Conservation (phyloP, 2,329 filamentous ascomycete genomes). For the Penicillium sp. region DNA sequence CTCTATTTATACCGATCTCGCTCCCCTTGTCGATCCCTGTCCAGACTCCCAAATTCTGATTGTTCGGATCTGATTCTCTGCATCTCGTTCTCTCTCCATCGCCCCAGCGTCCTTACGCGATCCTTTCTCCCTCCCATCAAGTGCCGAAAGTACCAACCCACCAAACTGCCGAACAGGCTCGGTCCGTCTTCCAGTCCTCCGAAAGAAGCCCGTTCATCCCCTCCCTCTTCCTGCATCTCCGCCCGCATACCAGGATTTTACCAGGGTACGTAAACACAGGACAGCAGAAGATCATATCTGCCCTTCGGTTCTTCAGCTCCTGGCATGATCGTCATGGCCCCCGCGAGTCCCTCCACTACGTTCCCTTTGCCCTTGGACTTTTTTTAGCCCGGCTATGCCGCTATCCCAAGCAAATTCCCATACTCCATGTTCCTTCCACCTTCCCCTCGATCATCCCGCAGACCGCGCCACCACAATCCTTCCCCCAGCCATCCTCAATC, state of each 20-base stretch:
- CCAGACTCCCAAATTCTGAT: conserved; percentile 3
- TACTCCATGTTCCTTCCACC: background rate
- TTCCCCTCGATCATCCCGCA: conserved; percentile 12
- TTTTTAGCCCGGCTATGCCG: background rate
- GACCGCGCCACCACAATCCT: conserved; percentile 28
- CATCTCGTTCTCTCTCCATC: background rate
- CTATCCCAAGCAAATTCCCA: background rate
- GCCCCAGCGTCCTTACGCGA: background rate
- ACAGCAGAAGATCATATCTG: conserved; percentile 16
- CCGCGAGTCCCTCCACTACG: conserved; percentile 4
- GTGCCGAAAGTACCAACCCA: background rate
- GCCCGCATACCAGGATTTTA: conserved; percentile 8
- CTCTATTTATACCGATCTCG: conserved; percentile 8
- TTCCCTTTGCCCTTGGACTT: background rate
- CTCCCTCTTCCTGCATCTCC: conserved; percentile 1
- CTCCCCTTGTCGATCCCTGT: conserved; percentile 6
- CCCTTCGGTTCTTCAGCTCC: conserved; percentile 4
- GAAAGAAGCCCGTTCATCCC: conserved; percentile 2
- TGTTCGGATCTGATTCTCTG: background rate
- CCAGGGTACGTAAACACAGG: conserved; percentile 22
- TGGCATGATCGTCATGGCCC: conserved; percentile 30
- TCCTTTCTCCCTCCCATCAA: background rate
- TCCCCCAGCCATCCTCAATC: conserved; percentile 12
- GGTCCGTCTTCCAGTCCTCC: background rate
- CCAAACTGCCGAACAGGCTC: conserved; percentile 2